These are phyloP conservation scores for Nicotiana tabacum DNA, from an alignment of 257 asterid genomes.

Conservation along the genomic window DNA sequence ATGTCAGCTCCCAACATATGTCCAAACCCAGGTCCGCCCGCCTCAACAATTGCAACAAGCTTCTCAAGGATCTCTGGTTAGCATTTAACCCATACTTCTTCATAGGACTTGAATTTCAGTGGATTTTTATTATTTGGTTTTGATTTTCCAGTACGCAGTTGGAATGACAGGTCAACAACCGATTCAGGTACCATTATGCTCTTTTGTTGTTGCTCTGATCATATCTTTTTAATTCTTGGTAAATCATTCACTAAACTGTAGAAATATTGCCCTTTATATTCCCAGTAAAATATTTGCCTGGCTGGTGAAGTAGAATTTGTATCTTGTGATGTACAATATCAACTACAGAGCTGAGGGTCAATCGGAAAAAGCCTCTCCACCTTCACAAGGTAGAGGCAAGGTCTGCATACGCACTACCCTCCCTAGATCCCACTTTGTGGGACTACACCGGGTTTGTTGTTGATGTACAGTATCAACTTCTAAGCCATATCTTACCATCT, in stretches of 20 bases:
- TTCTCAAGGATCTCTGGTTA: slow-evolving; percentile 50
- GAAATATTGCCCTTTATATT: background rate
- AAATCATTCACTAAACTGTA: background rate
- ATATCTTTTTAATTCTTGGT: background rate
- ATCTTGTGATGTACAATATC: background rate
- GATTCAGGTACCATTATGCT: slow-evolving; percentile 40
- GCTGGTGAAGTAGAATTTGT: background rate
- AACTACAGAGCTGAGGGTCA: background rate
- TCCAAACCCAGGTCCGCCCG: slow-evolving; percentile 45
- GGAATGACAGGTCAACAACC: slow-evolving; percentile 50
- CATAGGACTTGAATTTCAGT: background rate
- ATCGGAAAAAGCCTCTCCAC: no score
- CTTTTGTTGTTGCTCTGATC: background rate
- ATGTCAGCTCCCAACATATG: slow-evolving; percentile 44
- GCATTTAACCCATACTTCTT: slow-evolving; percentile 14
- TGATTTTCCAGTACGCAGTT: slow-evolving; percentile 50
- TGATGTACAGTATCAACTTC: background rate
- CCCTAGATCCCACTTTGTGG: no score
- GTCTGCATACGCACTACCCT: no score
- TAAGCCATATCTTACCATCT: background rate
- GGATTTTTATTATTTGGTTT: slow-evolving; percentile 20
- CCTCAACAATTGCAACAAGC: slow-evolving; percentile 48
- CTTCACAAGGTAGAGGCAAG: no score
- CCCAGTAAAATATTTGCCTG: background rate
- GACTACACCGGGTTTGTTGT: no score